phyloP scores from a whole-genome alignment of 208 protist species.

The Crithidia acanthocephali region DNA sequence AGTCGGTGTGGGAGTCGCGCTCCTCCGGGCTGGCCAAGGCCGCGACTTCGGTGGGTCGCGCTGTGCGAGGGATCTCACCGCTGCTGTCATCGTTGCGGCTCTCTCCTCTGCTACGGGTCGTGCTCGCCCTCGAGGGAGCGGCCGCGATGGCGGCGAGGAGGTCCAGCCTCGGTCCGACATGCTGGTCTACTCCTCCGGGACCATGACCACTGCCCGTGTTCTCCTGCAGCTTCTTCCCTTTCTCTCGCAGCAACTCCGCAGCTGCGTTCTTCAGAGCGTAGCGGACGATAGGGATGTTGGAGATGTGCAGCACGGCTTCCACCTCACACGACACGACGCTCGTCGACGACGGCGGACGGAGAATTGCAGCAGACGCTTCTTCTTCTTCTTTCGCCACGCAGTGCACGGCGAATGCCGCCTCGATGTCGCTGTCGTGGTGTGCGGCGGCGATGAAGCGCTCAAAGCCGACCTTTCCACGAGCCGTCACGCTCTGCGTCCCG shows the following conservation, averaged over 20 bases:
- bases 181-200: neutral
- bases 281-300: neutral
- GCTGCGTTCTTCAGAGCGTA: conserved; percentile 3
- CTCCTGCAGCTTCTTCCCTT: neutral
- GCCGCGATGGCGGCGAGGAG: neutral
- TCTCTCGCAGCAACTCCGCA: neutral
- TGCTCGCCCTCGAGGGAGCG: neutral
- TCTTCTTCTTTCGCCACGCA: neutral
- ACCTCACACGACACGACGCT: neutral
- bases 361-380: neutral
- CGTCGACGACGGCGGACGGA: neutral
- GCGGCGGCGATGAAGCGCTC: conserved; percentile 8
- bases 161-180: neutral
- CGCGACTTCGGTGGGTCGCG: neutral
- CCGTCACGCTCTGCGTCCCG: too few relatives aligned
- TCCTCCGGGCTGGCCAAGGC: neutral
- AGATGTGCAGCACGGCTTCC: conserved; percentile 2
- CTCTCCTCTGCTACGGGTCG: too few relatives aligned
- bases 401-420: conserved; percentile 4
- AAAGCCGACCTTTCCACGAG: neutral
- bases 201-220: neutral
- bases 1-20: neutral
- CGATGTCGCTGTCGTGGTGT: conserved; percentile 13
- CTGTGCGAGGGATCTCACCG: neutral
- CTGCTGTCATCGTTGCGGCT: neutral